Evolutionary conservation across 768 basidiomycete species (phyloP), one percentile per base, ranked within the genome.

Genomic region (Suillus fuscotomentosus): DNA sequence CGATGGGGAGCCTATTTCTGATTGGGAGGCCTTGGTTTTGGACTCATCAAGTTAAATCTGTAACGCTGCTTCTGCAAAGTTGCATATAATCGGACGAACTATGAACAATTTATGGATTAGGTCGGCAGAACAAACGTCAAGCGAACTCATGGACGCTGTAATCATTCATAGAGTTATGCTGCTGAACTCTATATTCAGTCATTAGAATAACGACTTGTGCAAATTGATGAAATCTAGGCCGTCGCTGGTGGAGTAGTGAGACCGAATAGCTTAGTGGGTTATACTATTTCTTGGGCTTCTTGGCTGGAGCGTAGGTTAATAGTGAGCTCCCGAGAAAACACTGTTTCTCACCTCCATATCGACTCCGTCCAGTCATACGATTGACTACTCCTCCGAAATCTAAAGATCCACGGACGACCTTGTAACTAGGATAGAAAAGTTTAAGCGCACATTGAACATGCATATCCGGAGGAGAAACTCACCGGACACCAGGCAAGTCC

Each of bases 401-500:
- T 47, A 95, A 77, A 41, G 94, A 91, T 42, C 97, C 97, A 71
- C 97, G 87, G 9, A 99, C 90, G 63, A 99, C 78, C 77, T 98
- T 98, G 80, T 99, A 99, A 73, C 97, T 99, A 70, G 13, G 60
- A 43, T 9, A 41, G 7, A 24, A 59, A 17, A 51, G 20, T 41
- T 41, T 24, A 15, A 43, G 14, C 22, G 47, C 8, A 42, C 15
- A 17, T 39, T 38, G 48, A 39, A n/a, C 42, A 39, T 42, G 15
- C 60, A 14, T 10, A 61, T 42, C 50, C 24, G 9, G 39, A 39
- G n/a, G 53, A 39, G 5, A 38, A 27, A 77, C 86, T 60, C 69
- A 97, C 97, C 92, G 88, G 36, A 98, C 93, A 85, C 97, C 96
- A 43, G 97, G 97, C 75, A 99, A 83, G 88, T 99, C 97, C 81